Percentiles rank a stretch among this genome's conserved stretches.
Evolutionary conservation across 495 filamentous ascomycete species (phyloP).

Genomic region (Aspergillus steynii): DNA sequence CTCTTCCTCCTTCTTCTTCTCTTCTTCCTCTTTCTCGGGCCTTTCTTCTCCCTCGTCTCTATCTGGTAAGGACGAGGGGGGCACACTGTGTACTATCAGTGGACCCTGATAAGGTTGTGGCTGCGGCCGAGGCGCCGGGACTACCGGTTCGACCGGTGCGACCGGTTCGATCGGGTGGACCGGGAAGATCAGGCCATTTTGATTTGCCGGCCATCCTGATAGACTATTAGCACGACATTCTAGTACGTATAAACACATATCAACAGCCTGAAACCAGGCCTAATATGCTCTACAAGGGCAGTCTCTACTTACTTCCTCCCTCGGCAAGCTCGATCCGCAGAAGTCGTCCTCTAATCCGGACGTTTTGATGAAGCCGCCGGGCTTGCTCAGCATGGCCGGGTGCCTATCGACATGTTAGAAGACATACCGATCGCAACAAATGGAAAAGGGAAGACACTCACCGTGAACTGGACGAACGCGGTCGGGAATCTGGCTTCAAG

Average conservation of each 20-base stretch:
- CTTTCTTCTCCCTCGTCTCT: not conserved
- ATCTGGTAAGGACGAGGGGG: not conserved
- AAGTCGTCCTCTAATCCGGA: not conserved
- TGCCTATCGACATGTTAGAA: not conserved
- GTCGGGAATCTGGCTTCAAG: not conserved
- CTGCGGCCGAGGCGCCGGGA: too few relatives aligned
- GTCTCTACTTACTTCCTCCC: not conserved
- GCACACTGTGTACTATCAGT: not conserved
- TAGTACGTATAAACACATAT: too few relatives aligned
- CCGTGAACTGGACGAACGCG: slow-evolving; percentile 8
- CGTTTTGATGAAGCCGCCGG: not conserved
- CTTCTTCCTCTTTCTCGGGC: not conserved
- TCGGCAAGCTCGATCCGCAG: not conserved
- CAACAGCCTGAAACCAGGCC: too few relatives aligned
- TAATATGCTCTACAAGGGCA: too few relatives aligned
- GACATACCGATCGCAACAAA: not conserved
- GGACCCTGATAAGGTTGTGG: too few relatives aligned
- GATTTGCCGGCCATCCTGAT: too few relatives aligned
- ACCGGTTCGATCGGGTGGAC: too few relatives aligned
- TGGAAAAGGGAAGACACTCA: not conserved
- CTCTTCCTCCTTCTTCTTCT: not conserved
- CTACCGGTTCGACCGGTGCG: too few relatives aligned
- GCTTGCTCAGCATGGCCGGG: not conserved
- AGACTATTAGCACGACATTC: too few relatives aligned
- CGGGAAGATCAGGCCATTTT: too few relatives aligned